Base-by-base conservation (phyloP, 495 filamentous ascomycete genomes). In the Neurospora sublineolata region DNA sequence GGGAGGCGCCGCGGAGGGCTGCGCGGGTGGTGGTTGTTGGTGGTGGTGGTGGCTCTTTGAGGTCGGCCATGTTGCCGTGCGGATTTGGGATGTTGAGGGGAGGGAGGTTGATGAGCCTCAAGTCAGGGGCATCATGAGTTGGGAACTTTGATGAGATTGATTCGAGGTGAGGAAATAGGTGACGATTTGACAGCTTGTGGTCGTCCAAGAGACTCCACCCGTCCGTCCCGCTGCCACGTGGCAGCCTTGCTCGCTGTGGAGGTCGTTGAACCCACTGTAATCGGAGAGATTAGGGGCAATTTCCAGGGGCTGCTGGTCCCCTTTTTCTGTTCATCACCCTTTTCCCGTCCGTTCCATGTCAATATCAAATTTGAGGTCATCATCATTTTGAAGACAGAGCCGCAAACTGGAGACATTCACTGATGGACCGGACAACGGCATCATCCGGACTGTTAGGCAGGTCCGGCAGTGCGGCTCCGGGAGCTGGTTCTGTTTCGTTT, bases 1-100 rank as follows among this genome's bases (percentile, higher is more conserved):
- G 88, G 11, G 91, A 92, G 33, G 93, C 94, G 23, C 93, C 93
- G 16, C 79, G 80, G 20, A 85, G 79, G 69, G 80, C 33, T 30
- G 30, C 81, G n/a, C 74, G 71, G 23, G 74, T 73, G 68, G 74
- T 30, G 6, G 52, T 14, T 60, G 23, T 12, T 60, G 23, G 12
- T 8, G 23, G 23, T 23, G 42, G 42, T 27, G 42, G 18, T 20
- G 39, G 23, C 3, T 58, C 10, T 58, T 58, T 58, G 4, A 12
- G 11, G 27, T 60, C 52, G 23, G 52, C 27, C 52, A 60, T 60
- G 0, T 30, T 60, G 52, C 20, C 20, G 4, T 27, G 10, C 11
- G 7, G 44, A 7, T 18, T n/a, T 7, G 4, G 39, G 40, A 14
- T 18, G 40, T 12, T 46, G 23, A 16, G 1, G 52, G 4, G 52